phyloP scores from a whole-genome alignment of 1,284 basidiomycete species.

The Austropuccinia psidii region DNA sequence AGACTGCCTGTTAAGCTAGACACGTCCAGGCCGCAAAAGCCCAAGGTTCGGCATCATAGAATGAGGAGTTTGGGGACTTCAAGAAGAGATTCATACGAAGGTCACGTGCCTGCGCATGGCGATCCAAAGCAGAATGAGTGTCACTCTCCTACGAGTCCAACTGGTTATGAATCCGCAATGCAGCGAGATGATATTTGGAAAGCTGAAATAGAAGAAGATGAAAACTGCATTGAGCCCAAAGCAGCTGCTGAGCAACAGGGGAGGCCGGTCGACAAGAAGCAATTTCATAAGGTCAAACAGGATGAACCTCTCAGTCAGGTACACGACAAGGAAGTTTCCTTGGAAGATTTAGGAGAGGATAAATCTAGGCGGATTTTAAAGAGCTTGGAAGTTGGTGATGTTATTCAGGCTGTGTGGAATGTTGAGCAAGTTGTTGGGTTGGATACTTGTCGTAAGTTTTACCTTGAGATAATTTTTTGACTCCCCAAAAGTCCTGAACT shows the following conservation, averaged over 20 bases:
- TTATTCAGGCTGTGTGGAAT: conserved; percentile 70
- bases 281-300: conserved; percentile 20
- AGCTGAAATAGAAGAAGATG: conserved; percentile 41
- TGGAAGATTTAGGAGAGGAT: conserved; percentile 52
- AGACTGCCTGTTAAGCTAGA: conserved; percentile 38
- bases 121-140: conserved; percentile 6
- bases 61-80: conserved; percentile 30
- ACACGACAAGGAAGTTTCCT: conserved; percentile 37
- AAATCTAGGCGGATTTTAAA: conserved; percentile 56
- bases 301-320: conserved; percentile 48
- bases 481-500: neutral
- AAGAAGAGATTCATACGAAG: conserved; percentile 33
- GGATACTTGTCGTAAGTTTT: conserved; percentile 31
- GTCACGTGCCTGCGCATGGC: neutral
- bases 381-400: conserved; percentile 71
- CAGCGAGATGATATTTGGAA: conserved; percentile 54
- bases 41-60: conserved; percentile 32
- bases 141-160: conserved; percentile 24
- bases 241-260: neutral
- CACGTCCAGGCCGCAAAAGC: neutral
- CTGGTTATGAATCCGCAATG: conserved; percentile 40
- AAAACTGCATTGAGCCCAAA: neutral
- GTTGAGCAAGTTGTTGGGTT: conserved; percentile 39
- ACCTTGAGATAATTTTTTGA: neutral
- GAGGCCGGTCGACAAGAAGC: neutral